Base-by-base conservation (phyloP, 2,329 filamentous ascomycete species). In the Amauroascus verrucosus region DNA sequence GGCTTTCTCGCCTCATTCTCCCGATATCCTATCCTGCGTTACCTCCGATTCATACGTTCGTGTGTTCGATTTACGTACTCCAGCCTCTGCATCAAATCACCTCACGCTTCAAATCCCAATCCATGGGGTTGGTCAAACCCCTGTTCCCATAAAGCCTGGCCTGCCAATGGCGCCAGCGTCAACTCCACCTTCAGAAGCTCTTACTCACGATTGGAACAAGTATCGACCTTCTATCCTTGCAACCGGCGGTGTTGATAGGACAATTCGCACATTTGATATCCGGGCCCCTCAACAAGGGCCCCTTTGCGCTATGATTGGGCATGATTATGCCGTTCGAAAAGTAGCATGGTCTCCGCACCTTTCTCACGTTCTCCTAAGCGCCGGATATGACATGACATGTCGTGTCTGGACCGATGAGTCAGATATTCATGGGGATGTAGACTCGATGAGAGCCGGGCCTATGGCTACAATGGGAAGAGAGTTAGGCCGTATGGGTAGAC, bases 191-290 rank as follows among this genome's bases (percentile, higher is more conserved):
- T 78, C 82, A 8, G 93, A 98, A 74, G 82, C 88, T 35, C 78
- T 98, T 30, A 95, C 90, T 0, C 93, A 97, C 70, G 93, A 98
- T 70, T 98, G 93, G 93, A 98, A 98, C 74, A 98, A 98, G 71
- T 98, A 98, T 72, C 81, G 86, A 37, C 82, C 89, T 60, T 85
- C 83, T 0, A 76, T 96, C 24, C 75, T 98, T 52, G 93, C 93
- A 0, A 88, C 88, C 0, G 93, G 82, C 1, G 91, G 93, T 52
- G 93, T 97, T 2, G 93, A 98, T 68, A 80, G 86, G 51, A 73
- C 85, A 16, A 84, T 98, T 56, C 83, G 93, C 46, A 93, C 86
- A 0, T 97, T 97, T 64, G 93, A 98, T 68, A 84, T 96, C 44
- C 79, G 93, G 41, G 85, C 82, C 62, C 85, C 88, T 0, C 72